Percentiles rank a stretch among this genome's conserved stretches.
phyloP scores from a whole-genome alignment of 495 filamentous ascomycete genomes.

The Lasiosphaeria hispida region DNA sequence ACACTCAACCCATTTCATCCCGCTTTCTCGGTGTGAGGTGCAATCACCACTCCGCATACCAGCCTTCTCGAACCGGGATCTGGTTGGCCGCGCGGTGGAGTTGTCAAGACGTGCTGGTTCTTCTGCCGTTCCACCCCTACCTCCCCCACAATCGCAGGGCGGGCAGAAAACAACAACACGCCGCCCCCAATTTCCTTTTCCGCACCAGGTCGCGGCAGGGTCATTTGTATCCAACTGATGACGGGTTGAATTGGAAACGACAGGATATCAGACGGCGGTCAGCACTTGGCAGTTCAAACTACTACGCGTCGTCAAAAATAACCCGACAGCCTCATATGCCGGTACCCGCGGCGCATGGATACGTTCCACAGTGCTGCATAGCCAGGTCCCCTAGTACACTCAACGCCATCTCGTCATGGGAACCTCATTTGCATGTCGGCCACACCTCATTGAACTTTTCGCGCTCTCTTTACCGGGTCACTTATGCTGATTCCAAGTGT shows the following conservation, averaged over 20 bases:
- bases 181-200: too few relatives aligned
- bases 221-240: too few relatives aligned
- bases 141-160: too few relatives aligned
- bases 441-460: neutral
- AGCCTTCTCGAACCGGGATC: neutral
- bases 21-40: constrained; percentile 29
- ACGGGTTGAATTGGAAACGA: too few relatives aligned
- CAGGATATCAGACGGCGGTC: too few relatives aligned
- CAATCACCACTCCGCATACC: constrained; percentile 18
- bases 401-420: constrained; percentile 16
- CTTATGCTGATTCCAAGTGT: neutral
- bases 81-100: constrained; percentile 7
- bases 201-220: too few relatives aligned
- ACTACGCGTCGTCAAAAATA: constrained; percentile 8
- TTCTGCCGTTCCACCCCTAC: too few relatives aligned
- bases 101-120: too few relatives aligned
- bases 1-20: constrained; percentile 22
- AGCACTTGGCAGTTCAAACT: neutral
- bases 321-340: constrained; percentile 18
- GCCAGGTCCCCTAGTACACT: neutral
- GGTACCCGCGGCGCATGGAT: constrained; percentile 13
- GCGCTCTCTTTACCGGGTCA: constrained; percentile 12
- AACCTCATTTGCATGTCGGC: constrained; percentile 4
- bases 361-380: constrained; percentile 1
- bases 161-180: too few relatives aligned